These are phyloP conservation scores for Hydnum rufescens DNA, from an alignment of 768 basidiomycete species.

Conservation along the genomic window DNA sequence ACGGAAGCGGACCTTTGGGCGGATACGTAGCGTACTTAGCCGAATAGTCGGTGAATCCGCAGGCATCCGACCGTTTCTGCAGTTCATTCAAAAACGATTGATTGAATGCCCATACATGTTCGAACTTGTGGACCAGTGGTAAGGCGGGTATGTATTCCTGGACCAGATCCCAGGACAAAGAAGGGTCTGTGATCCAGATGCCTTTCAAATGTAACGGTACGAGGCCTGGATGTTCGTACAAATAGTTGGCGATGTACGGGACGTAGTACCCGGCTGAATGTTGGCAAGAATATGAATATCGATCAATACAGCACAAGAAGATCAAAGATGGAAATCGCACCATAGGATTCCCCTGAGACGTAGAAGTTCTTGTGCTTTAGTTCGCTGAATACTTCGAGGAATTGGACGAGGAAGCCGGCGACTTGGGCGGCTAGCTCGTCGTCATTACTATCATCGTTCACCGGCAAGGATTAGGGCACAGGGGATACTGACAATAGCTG, in stretches of 20 bases:
- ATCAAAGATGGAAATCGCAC: no score
- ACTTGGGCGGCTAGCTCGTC: constrained; percentile 33
- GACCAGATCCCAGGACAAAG: constrained; percentile 39
- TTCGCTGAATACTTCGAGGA: constrained; percentile 54
- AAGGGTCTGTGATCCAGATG: constrained; percentile 55
- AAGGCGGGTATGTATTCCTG: constrained; percentile 55
- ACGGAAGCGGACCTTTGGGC: constrained; percentile 40
- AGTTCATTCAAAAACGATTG: constrained; percentile 41
- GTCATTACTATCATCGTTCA: constrained; percentile 24
- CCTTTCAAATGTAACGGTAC: constrained; percentile 43
- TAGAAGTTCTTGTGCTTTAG: constrained; percentile 54
- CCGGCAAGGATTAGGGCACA: background rate
- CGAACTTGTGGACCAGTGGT: constrained; percentile 46
- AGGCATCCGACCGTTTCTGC: constrained; percentile 30
- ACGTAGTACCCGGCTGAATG: constrained; percentile 41
- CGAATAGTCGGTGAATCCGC: constrained; percentile 44
- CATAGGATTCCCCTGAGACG: constrained; percentile 34
- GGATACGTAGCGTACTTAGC: constrained; percentile 46
- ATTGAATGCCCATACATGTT: constrained; percentile 55
- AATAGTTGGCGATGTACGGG: constrained; percentile 51
- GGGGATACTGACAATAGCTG: background rate
- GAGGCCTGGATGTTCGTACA: constrained; percentile 35
- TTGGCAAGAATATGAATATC: no score
- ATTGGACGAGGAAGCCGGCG: constrained; percentile 50
- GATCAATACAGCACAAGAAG: no score